Base-by-base conservation (phyloP, 2,329 filamentous ascomycete species). In the Alternaria sp. region DNA sequence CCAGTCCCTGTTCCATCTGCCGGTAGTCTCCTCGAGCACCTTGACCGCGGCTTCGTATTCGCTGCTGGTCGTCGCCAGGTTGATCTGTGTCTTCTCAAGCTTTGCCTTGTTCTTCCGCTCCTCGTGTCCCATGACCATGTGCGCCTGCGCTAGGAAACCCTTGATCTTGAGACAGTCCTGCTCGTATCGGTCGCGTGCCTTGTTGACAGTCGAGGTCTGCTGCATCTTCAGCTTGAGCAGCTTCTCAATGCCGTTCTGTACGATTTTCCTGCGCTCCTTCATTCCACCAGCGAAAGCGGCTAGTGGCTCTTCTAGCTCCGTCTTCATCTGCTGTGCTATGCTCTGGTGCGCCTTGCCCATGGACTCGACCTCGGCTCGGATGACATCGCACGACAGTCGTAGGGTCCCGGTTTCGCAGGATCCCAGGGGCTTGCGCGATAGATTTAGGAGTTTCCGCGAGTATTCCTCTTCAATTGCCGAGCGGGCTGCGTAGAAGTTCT, bases 111-210 rank as follows among this genome's bases (percentile, higher is more conserved):
- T 99, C 83, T 97, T 97, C 26, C 96, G 89, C 83, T 99, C 96
- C 79, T 99, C 96, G 73, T 99, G 96, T 13, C 96, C 96, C 96
- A 99, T 99, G 61, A 99, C 96, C 96, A 99, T 99, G 79, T 99
- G 96, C 10, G 96, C 96, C 81, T 99, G 96, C 5, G 96, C 96
- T 5, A 99, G 88, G 77, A 99, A 99, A 43, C 96, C 96, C 81
- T 99, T 99, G 80, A 99, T 98, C 79, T 97, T 96, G 47, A 99
- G 85, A 77, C 95, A 98, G 73, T 99, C 96, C 80, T 99, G 95
- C 81, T 99, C 96, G 78, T 96, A 99, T 53, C 91, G 91, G 81
- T 99, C 96, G 69, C 96, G 88, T 15, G 94, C 92, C 91, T 99
- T 99, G 83, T 97, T 98, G 53, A 98, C 94, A 17, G 88, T 83